Percentiles rank a stretch among this genome's conserved stretches.
These are phyloP conservation scores for Leccinum fallax DNA, from an alignment of 1,284 basidiomycete genomes.

Conservation along the genomic window DNA sequence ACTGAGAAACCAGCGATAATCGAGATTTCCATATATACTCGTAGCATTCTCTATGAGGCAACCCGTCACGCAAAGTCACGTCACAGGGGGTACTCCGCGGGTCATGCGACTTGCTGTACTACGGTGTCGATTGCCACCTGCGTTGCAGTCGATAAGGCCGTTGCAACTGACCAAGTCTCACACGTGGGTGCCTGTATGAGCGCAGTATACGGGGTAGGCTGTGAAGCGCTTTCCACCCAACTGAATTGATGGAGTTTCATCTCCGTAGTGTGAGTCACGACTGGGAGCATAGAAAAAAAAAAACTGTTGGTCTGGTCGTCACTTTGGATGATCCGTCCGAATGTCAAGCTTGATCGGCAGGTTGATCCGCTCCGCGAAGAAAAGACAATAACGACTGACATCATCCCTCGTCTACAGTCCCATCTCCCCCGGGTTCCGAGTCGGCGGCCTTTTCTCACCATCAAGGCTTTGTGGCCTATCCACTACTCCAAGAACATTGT, in stretches of 20 bases:
- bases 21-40: conserved; percentile 40
- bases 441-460: not conserved
- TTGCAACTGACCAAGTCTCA: not conserved
- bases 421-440: not conserved
- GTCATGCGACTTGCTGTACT: conserved; percentile 9
- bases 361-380: conserved; percentile 2
- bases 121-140: not conserved
- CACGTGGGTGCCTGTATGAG: not conserved
- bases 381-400: conserved; percentile 7
- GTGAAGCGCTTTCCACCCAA: conserved; percentile 1
- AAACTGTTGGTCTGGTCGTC: not conserved
- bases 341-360: not conserved
- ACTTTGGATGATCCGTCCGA: conserved; percentile 22
- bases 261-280: conserved; percentile 12
- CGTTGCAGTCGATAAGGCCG: not conserved
- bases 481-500: not conserved
- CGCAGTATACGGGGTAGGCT: not conserved
- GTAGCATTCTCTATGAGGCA: not conserved
- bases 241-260: conserved; percentile 21
- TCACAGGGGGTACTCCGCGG: conserved; percentile 4
- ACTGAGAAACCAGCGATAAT: conserved; percentile 29
- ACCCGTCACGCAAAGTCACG: not conserved
- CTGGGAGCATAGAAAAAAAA: not conserved
- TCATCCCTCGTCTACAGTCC: not conserved
- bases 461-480: not conserved